Evolutionary conservation across 1,284 basidiomycete species (phyloP).

Genomic region (Cryptococcus neoformans): DNA sequence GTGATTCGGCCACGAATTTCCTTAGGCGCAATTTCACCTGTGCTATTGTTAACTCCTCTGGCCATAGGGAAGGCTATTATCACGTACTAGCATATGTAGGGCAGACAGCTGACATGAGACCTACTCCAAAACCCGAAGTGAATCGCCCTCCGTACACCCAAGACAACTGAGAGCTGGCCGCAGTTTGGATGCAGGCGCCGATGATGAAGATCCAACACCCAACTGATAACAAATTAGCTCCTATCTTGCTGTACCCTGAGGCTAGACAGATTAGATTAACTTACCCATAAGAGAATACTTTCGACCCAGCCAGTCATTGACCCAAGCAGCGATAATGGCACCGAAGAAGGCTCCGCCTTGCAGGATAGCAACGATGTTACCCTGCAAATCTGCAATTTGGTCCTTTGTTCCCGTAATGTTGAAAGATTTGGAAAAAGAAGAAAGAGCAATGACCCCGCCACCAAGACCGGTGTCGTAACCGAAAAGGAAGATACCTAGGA

Average conservation of each 20-base stretch:
- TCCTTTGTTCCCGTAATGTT: slow-evolving; percentile 53
- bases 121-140: slow-evolving; percentile 65
- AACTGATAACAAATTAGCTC: slow-evolving; percentile 54
- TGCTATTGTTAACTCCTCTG: not conserved
- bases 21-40: slow-evolving; percentile 67
- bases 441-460: slow-evolving; percentile 54
- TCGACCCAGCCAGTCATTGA: slow-evolving; percentile 38
- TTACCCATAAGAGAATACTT: slow-evolving; percentile 15
- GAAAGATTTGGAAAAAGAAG: slow-evolving; percentile 63
- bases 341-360: slow-evolving; percentile 76
- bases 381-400: slow-evolving; percentile 30
- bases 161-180: slow-evolving; percentile 15
- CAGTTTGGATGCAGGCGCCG: slow-evolving; percentile 60
- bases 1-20: slow-evolving; percentile 63
- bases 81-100: slow-evolving; percentile 61
- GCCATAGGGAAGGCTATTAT: not conserved
- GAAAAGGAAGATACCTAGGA: slow-evolving; percentile 74
- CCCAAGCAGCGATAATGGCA: slow-evolving; percentile 58
- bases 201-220: slow-evolving; percentile 63
- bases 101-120: slow-evolving; percentile 54
- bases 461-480: slow-evolving; percentile 59
- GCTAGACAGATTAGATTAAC: not conserved
- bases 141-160: slow-evolving; percentile 71
- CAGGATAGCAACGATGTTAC: slow-evolving; percentile 67
- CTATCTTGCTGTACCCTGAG: not conserved